Percentiles rank a stretch among this genome's conserved stretches.
Conservation (phyloP, 2,329 filamentous ascomycete genomes). For the Corynespora cassiicola region DNA sequence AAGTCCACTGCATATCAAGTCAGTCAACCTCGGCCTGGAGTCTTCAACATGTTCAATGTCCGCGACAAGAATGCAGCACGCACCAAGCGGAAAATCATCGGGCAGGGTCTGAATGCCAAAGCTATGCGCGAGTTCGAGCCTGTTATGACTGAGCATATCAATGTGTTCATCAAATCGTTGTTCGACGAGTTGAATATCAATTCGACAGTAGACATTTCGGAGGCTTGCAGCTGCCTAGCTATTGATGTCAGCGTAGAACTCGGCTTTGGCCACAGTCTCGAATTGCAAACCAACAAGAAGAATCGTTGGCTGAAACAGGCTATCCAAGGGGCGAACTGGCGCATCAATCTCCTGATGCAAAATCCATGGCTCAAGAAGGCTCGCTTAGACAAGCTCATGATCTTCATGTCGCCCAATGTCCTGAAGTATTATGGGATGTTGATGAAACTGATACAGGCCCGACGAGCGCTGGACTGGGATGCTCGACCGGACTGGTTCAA, state of each 20-base stretch:
- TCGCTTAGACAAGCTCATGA: constrained; percentile 11
- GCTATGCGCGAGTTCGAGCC: constrained; percentile 48
- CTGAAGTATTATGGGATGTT: constrained; percentile 10
- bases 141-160: constrained; percentile 36
- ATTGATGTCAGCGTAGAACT: constrained; percentile 53
- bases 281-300: constrained; percentile 30
- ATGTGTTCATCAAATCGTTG: constrained; percentile 1
- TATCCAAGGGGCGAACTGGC: constrained; percentile 27
- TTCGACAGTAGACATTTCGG: constrained; percentile 13
- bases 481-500: too few species aligned
- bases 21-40: too few species aligned
- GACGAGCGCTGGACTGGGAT: constrained; percentile 3
- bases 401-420: constrained; percentile 11
- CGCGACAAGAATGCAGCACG: too few species aligned
- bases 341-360: constrained; percentile 17
- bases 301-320: constrained; percentile 32
- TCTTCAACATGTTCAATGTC: too few species aligned
- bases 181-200: not conserved
- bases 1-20: too few species aligned
- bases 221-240: constrained; percentile 11
- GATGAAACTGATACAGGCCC: constrained; percentile 9
- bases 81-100: too few species aligned
- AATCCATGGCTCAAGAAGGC: constrained; percentile 11
- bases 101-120: too few species aligned
- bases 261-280: constrained; percentile 40